A percentile compares a stretch with the other conserved stretches of the same genome.
These are phyloP conservation scores for Aureobasidium leucospermi DNA, from an alignment of 2,329 filamentous ascomycete species.

Conservation along the genomic window DNA sequence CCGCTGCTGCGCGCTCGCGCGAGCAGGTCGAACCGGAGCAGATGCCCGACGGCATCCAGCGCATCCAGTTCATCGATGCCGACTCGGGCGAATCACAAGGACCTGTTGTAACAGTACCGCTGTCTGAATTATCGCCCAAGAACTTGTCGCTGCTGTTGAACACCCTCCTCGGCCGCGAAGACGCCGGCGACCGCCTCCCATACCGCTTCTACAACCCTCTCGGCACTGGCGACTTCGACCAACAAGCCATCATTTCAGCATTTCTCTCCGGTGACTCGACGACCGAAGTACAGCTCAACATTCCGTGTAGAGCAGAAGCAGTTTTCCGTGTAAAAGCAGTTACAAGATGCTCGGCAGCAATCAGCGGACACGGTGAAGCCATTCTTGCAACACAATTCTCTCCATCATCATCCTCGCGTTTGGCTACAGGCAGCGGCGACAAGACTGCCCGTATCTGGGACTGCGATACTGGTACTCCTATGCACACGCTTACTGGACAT, in stretches of 20 bases:
- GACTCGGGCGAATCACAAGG: slow-evolving; percentile 61
- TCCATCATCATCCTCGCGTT: slow-evolving; percentile 63
- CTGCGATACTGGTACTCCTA: slow-evolving; percentile 83
- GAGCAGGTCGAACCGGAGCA: slow-evolving; percentile 59
- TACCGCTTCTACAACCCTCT: slow-evolving; percentile 54
- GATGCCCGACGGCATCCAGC: slow-evolving; percentile 59
- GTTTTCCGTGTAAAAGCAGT: slow-evolving; percentile 91
- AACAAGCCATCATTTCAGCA: slow-evolving; percentile 31
- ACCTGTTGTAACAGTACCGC: slow-evolving; percentile 65
- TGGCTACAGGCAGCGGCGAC: slow-evolving; percentile 87
- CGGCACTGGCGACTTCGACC: slow-evolving; percentile 36
- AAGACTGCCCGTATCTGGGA: slow-evolving; percentile 91
- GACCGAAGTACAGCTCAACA: slow-evolving; percentile 55
- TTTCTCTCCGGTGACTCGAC: slow-evolving; percentile 40
- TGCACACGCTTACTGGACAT: slow-evolving; percentile 79
- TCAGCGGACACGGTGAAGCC: slow-evolving; percentile 84
- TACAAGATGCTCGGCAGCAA: slow-evolving; percentile 78
- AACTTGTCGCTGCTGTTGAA: slow-evolving; percentile 85
- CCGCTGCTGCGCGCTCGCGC: slow-evolving; percentile 61
- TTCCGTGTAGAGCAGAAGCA: slow-evolving; percentile 72
- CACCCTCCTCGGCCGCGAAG: slow-evolving; percentile 61
- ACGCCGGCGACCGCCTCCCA: slow-evolving; percentile 55
- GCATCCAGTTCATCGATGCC: slow-evolving; percentile 79
- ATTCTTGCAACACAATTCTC: slow-evolving; percentile 85
- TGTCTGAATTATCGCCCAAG: slow-evolving; percentile 79